These are phyloP conservation scores for Penicillium steckii DNA, from an alignment of 495 filamentous ascomycete species.

Conservation along the genomic window DNA sequence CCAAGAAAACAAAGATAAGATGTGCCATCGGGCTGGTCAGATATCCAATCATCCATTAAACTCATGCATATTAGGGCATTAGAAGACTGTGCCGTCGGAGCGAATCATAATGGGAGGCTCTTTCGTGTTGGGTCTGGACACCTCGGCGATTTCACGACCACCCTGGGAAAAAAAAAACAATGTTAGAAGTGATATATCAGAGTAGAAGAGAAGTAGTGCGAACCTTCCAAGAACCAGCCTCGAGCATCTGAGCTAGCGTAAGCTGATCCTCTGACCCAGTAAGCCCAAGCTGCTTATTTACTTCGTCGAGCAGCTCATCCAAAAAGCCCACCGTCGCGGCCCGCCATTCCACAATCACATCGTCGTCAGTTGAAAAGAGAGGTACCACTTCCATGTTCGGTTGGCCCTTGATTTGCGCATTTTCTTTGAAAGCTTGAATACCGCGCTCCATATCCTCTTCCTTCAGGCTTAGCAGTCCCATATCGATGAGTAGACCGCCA, in stretches of 20 bases:
- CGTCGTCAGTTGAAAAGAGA: conserved; percentile 61
- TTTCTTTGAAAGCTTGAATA: conserved; percentile 66
- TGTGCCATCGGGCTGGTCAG: conserved; percentile 23
- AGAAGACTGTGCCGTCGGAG: conserved; percentile 96
- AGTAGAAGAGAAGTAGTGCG: neutral
- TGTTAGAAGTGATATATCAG: conserved; percentile 28
- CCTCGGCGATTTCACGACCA: conserved; percentile 92
- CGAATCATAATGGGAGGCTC: conserved; percentile 95
- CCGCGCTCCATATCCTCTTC: conserved; percentile 58
- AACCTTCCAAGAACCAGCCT: conserved; percentile 83
- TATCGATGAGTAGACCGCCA: conserved; percentile 66
- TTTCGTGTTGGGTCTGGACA: conserved; percentile 93
- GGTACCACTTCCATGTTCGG: conserved; percentile 68
- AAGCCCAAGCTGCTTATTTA: conserved; percentile 62
- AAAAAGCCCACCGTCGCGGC: conserved; percentile 66
- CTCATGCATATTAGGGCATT: conserved; percentile 33
- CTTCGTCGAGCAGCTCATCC: conserved; percentile 57
- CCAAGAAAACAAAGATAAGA: conserved; percentile 11
- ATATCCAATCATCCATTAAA: conserved; percentile 36
- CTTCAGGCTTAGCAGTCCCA: conserved; percentile 62
- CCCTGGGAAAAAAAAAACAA: conserved; percentile 64
- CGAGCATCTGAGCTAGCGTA: conserved; percentile 65
- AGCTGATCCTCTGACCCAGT: conserved; percentile 48
- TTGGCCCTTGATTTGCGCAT: conserved; percentile 72
- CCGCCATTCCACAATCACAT: conserved; percentile 72